These are phyloP conservation scores for Clitopilus hobsonii DNA, from an alignment of 768 basidiomycete genomes.

Conservation along the genomic window DNA sequence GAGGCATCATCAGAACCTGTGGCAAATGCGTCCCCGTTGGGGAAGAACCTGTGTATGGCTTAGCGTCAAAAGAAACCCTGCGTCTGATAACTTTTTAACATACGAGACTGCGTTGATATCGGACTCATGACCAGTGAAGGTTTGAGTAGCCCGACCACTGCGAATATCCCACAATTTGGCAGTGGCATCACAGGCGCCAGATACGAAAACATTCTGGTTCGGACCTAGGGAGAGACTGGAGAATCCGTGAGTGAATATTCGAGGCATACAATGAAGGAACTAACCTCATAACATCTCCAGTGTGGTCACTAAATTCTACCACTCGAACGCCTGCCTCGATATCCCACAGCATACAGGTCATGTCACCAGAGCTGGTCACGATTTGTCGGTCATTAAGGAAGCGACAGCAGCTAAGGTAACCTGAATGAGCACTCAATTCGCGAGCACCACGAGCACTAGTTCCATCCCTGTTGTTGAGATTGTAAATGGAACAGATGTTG, in stretches of 20 bases:
- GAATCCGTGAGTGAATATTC: conserved; percentile 8
- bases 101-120: conserved; percentile 99
- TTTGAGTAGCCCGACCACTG: conserved; percentile 95
- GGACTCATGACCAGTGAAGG: conserved; percentile 97
- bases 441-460: conserved; percentile 83
- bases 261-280: conserved; percentile 14
- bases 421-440: conserved; percentile 95
- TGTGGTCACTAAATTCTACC: conserved; percentile 99
- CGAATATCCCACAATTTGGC: conserved; percentile 99
- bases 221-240: conserved; percentile 88
- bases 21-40: conserved; percentile 97
- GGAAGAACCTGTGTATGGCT: conserved; percentile 81
- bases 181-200: conserved; percentile 96
- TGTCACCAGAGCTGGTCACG: conserved; percentile 95
- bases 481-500: conserved; percentile 99
- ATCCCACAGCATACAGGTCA: conserved; percentile 99
- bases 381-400: conserved; percentile 99
- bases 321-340: conserved; percentile 96
- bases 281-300: conserved; percentile 99
- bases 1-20: conserved; percentile 99
- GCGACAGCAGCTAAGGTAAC: conserved; percentile 96
- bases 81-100: conserved; percentile 27
- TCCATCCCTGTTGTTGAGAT: conserved; percentile 78
- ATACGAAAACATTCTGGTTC: conserved; percentile 94
- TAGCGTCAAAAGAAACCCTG: conserved; percentile 6